These are phyloP conservation scores for Tilletia indica DNA, from an alignment of 1,284 basidiomycete species.

Conservation along the genomic window DNA sequence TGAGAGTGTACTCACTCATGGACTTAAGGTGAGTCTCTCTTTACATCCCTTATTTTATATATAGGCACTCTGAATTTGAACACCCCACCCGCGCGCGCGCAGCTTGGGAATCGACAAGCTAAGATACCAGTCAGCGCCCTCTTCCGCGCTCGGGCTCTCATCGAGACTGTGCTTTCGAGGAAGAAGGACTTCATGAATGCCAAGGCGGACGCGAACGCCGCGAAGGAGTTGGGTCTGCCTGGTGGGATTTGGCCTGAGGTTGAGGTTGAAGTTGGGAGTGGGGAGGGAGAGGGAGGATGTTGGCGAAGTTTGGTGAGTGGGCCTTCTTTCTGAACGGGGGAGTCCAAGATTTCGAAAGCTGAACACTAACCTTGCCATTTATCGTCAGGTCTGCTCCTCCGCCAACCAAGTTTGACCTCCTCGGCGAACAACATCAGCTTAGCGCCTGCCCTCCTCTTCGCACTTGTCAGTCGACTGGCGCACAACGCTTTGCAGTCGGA, in stretches of 20 bases:
- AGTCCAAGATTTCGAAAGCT: neutral
- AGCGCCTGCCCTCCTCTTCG: constrained; percentile 30
- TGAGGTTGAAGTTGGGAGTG: neutral
- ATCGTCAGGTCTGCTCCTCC: constrained; percentile 32
- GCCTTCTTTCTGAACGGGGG: too few species aligned
- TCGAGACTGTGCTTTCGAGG: constrained; percentile 15
- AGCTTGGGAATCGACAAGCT: constrained; percentile 41
- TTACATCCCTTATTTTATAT: too few species aligned
- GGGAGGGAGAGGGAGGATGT: constrained; percentile 13
- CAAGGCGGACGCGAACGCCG: neutral
- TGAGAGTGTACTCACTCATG: constrained; percentile 38
- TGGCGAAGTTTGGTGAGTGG: constrained; percentile 28
- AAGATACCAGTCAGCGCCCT: constrained; percentile 40
- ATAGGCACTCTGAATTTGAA: too few species aligned
- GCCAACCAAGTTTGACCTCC: constrained; percentile 30
- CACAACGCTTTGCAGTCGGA: neutral
- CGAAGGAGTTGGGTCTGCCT: constrained; percentile 14
- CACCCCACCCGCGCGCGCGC: too few species aligned
- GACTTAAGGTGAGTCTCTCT: constrained; percentile 44
- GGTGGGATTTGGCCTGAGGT: constrained; percentile 26
- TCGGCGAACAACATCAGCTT: constrained; percentile 28
- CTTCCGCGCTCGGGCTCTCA: constrained; percentile 20
- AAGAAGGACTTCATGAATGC: constrained; percentile 1
- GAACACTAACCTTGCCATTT: neutral
- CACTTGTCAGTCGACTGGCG: constrained; percentile 32